Evolutionary conservation across 345 rosid species (phyloP).

Genomic region (Eucalyptus marginata): DNA sequence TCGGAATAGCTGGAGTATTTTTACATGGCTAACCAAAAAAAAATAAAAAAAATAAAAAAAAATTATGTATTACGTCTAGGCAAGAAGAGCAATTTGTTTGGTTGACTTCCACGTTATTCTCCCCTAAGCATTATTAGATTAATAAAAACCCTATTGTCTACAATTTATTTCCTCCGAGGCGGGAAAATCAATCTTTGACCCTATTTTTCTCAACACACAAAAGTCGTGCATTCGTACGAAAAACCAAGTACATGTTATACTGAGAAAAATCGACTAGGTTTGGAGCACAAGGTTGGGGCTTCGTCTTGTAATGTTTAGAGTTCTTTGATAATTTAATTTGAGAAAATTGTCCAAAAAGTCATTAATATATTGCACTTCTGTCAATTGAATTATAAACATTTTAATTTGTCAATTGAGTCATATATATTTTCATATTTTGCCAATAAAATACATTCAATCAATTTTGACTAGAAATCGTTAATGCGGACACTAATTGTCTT

Average conservation of each 20-base stretch:
- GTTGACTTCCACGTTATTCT: background rate
- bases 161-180: background rate
- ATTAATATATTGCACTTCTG: rapidly evolving
- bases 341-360: no score
- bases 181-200: background rate
- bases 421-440: no score
- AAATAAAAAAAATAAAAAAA: background rate
- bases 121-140: background rate
- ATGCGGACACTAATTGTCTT: rapidly evolving
- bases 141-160: background rate
- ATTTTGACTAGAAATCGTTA: no score
- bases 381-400: no score
- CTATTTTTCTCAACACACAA: background rate
- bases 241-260: background rate
- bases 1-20: background rate
- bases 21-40: background rate
- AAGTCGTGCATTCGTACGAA: background rate
- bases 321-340: no score
- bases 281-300: background rate
- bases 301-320: background rate
- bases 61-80: background rate
- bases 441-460: rapidly evolving
- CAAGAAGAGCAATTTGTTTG: background rate
- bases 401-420: no score
- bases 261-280: background rate